Evolutionary conservation across 129 eudicot species (phyloP).

Genomic region (Gnaphalium uliginosum): DNA sequence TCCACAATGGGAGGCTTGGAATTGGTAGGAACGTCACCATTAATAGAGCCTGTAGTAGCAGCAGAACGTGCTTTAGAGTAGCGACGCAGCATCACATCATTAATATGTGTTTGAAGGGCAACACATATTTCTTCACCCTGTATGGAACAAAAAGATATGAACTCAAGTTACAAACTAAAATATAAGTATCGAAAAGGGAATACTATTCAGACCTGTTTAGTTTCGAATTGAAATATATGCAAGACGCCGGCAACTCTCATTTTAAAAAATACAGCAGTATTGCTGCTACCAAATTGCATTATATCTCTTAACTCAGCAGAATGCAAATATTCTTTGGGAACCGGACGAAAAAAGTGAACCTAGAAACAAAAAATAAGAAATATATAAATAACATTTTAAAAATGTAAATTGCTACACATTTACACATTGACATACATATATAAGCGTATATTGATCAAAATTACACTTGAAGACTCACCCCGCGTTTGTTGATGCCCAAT

Average conservation of each 20-base stretch:
- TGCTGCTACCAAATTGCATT: conserved; percentile 99
- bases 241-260: conserved; percentile 99
- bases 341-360: conserved; percentile 99
- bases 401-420: neutral
- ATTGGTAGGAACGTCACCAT: conserved; percentile 53
- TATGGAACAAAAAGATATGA: conserved; percentile 3
- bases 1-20: conserved; percentile 57
- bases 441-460: conserved; percentile 3
- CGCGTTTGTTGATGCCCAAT: conserved; percentile 95
- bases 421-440: neutral
- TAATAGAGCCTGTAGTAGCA: conserved; percentile 45
- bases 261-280: conserved; percentile 95
- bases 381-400: neutral
- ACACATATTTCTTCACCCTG: conserved; percentile 99
- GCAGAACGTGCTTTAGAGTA: conserved; percentile 88
- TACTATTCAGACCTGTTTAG: conserved; percentile 70
- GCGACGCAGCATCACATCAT: conserved; percentile 96
- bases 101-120: conserved; percentile 98
- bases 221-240: conserved; percentile 97
- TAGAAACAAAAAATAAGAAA: conserved; percentile 27
- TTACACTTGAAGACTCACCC: conserved; percentile 51
- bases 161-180: neutral
- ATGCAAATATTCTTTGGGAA: conserved; percentile 94
- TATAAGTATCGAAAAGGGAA: neutral
- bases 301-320: conserved; percentile 98